Base-by-base conservation (phyloP, 2,329 filamentous ascomycete genomes). In the Berkeleyomyces basicola region DNA sequence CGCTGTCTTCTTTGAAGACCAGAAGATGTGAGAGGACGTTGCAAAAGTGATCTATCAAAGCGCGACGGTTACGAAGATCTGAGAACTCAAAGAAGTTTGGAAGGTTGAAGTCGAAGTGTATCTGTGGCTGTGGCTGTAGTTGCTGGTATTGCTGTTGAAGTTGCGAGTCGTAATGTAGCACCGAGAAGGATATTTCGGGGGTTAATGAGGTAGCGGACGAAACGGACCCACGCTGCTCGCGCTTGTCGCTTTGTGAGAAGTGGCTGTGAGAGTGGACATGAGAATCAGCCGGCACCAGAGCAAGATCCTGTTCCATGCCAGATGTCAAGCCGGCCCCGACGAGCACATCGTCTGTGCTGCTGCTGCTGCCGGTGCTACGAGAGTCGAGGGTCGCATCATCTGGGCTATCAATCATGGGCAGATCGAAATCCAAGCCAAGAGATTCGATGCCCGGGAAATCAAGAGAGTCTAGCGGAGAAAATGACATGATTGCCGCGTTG, bases 1-100 rank as follows among this genome's bases (percentile, higher is more conserved):
- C 81, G 3, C 76, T 75, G 66, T 85, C 82, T 69, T 85, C 82
- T 40, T 81, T 76, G 66, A 85, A 81, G 23, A 85, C 82, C 51
- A 85, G 83, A n/a, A 84, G 74, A 69, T 84, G 82, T 0, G 82
- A 84, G 23, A 85, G 70, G 10, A 83, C 79, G 66, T 82, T 83
- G 73, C 80, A 82, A 67, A 85, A 85, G 71, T 85, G 81, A 66
- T 82, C 79, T 10, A 85, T 74, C 33, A 85, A 72, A 1, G 75
- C 77, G 7, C 82, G 77, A 4, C 81, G 76, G 66, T 81, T 80
- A 36, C 74, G 75, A 11, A 75, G 76, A 9, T 76, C 74, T 1
- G 80, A 79, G 67, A 84, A 84, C 64, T 85, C 82, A 57, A 75
- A 74, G 67, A 82, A 84, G 1, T 73, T 72, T 0, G 81, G 81